Base-by-base conservation (phyloP, 805 yeast genomes). In the Peterozyma toletana region DNA sequence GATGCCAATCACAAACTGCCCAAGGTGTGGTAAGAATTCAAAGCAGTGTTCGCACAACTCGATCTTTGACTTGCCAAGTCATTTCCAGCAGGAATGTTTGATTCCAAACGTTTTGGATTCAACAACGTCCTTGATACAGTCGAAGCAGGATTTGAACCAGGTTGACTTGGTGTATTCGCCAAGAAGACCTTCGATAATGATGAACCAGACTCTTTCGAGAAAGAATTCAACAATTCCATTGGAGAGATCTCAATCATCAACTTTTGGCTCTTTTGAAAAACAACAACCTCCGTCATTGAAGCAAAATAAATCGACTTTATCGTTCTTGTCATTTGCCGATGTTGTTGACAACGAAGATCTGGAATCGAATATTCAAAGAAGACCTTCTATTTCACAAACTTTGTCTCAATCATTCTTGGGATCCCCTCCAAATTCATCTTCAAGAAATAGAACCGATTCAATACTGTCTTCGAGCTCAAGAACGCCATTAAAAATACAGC, bases 281-380 rank as follows among this genome's bases (percentile, higher is more conserved):
- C 7, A 34, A 35, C 39, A 14, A 30, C 47, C 4, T 31, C 49
- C 18, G 17, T 41, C 18, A 39, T 44, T 41, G 55, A 53, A 36
- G 48, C 53, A 38, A 33, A 56, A 54, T 42, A 63, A 58, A 42
- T 62, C 70, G 30, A 57, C 63, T 21, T 61, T 72, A 16, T 68
- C 73, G 34, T 86, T 86, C 57, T 83, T 78, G 56, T 81, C 89
- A 2, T 86, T 83, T 59, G 95, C 91, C 3, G 96, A 86, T 53
- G 74, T 86, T 76, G 72, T 84, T 48, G 75, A 70, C 50, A 79
- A 77, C 52, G 91, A 83, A 59, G 84, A 81, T 53, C 68, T 61
- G 38, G 68, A 64, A 41, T 50, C 55, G 10, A 56, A 57, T 30
- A 55, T 57, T 41, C 70, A 77, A 42, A 74, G 85, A 60, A 73